Evolutionary conservation across 768 basidiomycete genomes (phyloP).

Genomic region (Collybiopsis confluens): DNA sequence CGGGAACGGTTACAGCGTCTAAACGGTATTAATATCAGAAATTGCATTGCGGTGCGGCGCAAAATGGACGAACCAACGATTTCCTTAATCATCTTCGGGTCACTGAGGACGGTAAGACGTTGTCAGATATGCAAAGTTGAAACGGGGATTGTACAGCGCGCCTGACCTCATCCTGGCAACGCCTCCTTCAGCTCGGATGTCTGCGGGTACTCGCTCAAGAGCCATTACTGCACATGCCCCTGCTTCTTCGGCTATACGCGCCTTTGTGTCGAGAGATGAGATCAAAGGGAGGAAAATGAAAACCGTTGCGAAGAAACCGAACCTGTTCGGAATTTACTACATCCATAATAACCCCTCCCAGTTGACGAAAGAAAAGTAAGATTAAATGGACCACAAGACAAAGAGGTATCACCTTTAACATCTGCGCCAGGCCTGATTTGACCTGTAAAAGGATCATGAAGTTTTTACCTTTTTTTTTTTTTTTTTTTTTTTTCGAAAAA

Average conservation of each 20-base stretch:
- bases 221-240: constrained; percentile 99
- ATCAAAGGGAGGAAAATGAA: background rate
- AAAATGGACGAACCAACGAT: constrained; percentile 51
- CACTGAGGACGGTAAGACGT: constrained; percentile 43
- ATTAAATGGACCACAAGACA: too few species aligned
- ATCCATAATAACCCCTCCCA: constrained; percentile 70
- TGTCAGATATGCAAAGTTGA: constrained; percentile 19
- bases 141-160: background rate
- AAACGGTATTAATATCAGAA: background rate
- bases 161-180: constrained; percentile 89
- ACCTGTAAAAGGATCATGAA: constrained; percentile 44
- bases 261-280: constrained; percentile 41
- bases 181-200: constrained; percentile 88
- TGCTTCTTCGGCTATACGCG: constrained; percentile 94
- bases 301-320: background rate
- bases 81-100: constrained; percentile 94
- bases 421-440: constrained; percentile 73
- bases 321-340: constrained; percentile 63
- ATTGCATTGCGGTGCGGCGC: background rate
- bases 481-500: too few species aligned
- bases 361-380: background rate
- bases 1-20: constrained; percentile 89
- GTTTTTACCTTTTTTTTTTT: background rate
- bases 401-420: constrained; percentile 82
- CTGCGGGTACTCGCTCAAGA: constrained; percentile 90